Base-by-base conservation (phyloP, 2,329 filamentous ascomycete genomes). In the Colletotrichum salicis region DNA sequence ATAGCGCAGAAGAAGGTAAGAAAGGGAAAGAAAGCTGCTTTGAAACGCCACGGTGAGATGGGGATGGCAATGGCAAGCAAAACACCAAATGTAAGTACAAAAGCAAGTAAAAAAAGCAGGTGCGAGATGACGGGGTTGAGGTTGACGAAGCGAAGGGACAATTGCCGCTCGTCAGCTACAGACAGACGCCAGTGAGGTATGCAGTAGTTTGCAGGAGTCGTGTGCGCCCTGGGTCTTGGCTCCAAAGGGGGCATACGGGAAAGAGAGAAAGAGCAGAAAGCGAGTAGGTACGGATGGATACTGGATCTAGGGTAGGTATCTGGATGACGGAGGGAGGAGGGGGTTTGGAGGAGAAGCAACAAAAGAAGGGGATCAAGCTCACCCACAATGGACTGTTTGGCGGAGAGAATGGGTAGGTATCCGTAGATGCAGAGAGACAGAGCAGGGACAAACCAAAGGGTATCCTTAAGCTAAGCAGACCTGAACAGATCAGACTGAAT, bases 101-200 rank as follows among this genome's bases (percentile, higher is more conserved):
- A 33, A 35, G 58, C 31, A 62, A 2, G 41, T 12, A 29, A 62
- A 31, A 27, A 54, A 45, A 41, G 51, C 64, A 68, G 64, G 27
- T 24, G 64, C 48, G 45, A 62, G 51, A 37, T 62, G 64, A n/a
- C 31, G 27, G 45, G 45, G 57, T 56, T 31, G 48, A 22, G 37
- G 19, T 62, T 5, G 63, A 22, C 24, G 41, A 57, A 41, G 37
- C 13, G 37, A 41, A 41, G 37, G 37, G 51, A 56, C n/a, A 29
- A 27, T 37, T 48, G 48, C 48, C 48, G 48, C 45, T 67, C 64
- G 27, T 70, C 63, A 62, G 57, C 37, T 57, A 45, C 64, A 33
- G 51, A n/a, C n/a, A n/a, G n/a, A 58, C 51, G 35, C 56, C 48
- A 56, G 63, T 35, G 27, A n/a, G n/a, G n/a, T n/a, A n/a, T 29